These are phyloP conservation scores for Tolypocladium nubicola DNA, from an alignment of 2,329 filamentous ascomycete genomes.

Conservation along the genomic window DNA sequence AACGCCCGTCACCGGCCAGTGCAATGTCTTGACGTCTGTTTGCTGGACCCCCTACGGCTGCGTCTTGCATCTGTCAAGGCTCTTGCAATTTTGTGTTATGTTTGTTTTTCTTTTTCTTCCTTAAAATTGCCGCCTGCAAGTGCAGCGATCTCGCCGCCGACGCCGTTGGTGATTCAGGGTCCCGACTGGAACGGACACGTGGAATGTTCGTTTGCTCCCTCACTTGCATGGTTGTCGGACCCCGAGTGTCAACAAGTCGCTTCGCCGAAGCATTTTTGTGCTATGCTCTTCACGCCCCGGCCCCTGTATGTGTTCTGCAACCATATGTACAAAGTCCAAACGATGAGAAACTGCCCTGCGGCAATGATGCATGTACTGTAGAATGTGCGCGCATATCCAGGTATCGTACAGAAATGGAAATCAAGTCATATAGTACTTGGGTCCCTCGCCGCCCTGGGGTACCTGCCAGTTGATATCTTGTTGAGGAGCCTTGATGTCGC, in stretches of 20 bases:
- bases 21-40: not conserved
- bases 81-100: not conserved
- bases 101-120: not conserved
- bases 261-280: not conserved
- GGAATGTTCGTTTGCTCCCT: constrained; percentile 3
- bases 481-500: constrained; percentile 93
- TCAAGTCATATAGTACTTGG: constrained; percentile 62
- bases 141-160: not conserved
- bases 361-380: not conserved
- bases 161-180: not conserved
- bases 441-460: constrained; percentile 78
- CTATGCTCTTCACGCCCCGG: not conserved
- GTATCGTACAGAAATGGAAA: not conserved
- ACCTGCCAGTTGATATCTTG: constrained; percentile 98
- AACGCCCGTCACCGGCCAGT: not conserved
- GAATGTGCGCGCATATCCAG: not conserved
- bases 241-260: not conserved
- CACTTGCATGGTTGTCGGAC: not conserved
- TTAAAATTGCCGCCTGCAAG: not conserved
- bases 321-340: not conserved
- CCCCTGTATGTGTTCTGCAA: not conserved
- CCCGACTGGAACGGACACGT: constrained; percentile 5
- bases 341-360: not conserved
- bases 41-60: not conserved
- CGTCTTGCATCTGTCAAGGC: not conserved